Conservation (phyloP, 2,329 filamentous ascomycete species). For the Scedosporium boydii region DNA sequence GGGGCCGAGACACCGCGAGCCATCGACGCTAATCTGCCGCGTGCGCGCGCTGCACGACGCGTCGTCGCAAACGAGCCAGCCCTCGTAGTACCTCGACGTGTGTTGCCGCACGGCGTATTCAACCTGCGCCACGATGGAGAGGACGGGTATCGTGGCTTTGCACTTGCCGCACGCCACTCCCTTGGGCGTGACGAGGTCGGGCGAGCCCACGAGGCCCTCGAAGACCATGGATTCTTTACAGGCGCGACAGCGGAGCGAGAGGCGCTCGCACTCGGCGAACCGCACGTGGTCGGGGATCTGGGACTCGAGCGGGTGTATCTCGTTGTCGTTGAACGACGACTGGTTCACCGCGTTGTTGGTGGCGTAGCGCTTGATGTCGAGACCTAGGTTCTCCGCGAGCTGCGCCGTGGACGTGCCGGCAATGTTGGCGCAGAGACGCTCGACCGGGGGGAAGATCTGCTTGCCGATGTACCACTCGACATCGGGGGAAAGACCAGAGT, state of each 20-base stretch:
- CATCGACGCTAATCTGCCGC: constrained; percentile 87
- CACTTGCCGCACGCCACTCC: constrained; percentile 71
- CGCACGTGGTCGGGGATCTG: constrained; percentile 88
- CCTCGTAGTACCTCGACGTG: constrained; percentile 81
- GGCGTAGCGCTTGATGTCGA: constrained; percentile 81
- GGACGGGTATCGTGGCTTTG: constrained; percentile 50
- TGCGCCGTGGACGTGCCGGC: constrained; percentile 82
- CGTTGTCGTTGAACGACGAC: constrained; percentile 44
- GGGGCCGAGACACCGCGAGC: constrained; percentile 79
- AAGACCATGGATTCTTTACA: constrained; percentile 69
- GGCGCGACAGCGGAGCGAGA: constrained; percentile 69
- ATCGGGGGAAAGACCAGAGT: constrained; percentile 70
- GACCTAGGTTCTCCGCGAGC: constrained; percentile 84
- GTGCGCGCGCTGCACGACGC: constrained; percentile 77
- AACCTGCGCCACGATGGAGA: constrained; percentile 77
- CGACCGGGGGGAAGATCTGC: constrained; percentile 95
- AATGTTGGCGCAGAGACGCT: constrained; percentile 95
- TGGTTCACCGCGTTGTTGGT: constrained; percentile 33
- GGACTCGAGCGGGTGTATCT: constrained; percentile 85
- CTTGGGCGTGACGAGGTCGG: constrained; percentile 55
- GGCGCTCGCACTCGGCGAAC: constrained; percentile 70
- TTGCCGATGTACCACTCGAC: constrained; percentile 98
- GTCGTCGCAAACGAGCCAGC: constrained; percentile 86
- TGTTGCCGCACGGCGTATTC: constrained; percentile 74
- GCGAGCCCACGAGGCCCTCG: constrained; percentile 58